A percentile compares a stretch with the other conserved stretches of the same genome.
These are phyloP conservation scores for Myxozyma melibiosi DNA, from an alignment of 805 yeast species.

Conservation along the genomic window DNA sequence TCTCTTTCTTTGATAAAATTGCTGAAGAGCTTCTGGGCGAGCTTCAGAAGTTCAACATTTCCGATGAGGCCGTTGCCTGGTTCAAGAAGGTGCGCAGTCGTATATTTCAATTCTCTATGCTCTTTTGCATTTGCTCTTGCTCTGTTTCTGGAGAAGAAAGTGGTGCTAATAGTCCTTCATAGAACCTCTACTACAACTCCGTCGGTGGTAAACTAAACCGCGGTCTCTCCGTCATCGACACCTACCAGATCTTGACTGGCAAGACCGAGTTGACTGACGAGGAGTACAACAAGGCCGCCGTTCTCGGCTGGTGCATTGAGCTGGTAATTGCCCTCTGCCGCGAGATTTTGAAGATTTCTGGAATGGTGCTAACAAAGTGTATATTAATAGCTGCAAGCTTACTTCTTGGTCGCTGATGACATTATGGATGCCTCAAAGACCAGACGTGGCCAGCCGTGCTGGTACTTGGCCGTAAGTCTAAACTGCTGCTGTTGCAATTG, in stretches of 20 bases:
- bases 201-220: constrained; percentile 97
- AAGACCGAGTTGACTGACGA: constrained; percentile 60
- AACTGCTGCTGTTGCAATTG: neutral
- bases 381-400: constrained; percentile 69
- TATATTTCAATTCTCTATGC: neutral
- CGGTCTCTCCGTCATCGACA: constrained; percentile 93
- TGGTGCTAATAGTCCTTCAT: too few species aligned
- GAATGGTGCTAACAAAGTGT: neutral
- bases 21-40: constrained; percentile 73
- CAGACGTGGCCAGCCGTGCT: constrained; percentile 98
- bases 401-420: constrained; percentile 95
- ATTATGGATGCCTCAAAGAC: constrained; percentile 97
- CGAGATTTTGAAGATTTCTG: neutral
- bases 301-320: constrained; percentile 95
- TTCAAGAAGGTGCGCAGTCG: constrained; percentile 51
- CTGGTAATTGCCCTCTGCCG: too few species aligned
- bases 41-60: constrained; percentile 72
- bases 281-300: constrained; percentile 81
- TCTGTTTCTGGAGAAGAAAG: too few species aligned
- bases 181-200: constrained; percentile 75
- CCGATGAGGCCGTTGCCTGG: constrained; percentile 85
- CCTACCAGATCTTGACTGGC: constrained; percentile 78
- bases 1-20: constrained; percentile 67
- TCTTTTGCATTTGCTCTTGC: neutral
- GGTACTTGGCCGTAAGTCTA: constrained; percentile 61